Evolutionary conservation across 208 protist species (phyloP), one percentile per base, ranked within the genome.

Genomic region (Acanthamoeba sp.): DNA sequence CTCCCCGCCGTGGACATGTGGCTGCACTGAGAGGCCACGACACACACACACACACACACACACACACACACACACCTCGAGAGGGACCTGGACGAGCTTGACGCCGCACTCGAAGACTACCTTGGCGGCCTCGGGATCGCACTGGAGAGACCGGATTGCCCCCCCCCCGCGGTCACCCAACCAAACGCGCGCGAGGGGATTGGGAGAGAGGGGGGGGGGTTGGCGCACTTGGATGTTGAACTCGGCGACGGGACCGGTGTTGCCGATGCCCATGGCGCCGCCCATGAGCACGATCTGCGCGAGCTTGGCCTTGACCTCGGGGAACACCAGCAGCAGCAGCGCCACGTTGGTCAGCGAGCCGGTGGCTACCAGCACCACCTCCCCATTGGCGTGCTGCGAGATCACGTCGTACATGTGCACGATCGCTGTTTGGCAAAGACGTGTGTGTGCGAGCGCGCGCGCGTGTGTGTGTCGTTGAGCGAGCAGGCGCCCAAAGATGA

Each of bases 291-390:
- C 59, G 20, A 97, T 66, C 89, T 94, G n/a, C 7, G 91, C 36
- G 24, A 97, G 78, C 50, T 95, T 92, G 1, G n/a, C 1, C 40
- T 92, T 95, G 2, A 96, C 22, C 18, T 96, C 94, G 27, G 96
- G 96, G n/a, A 89, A 96, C 0, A 97, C 69, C 9, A 45, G 0
- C 6, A 97, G 87, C 24, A 95, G 27, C n/a, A 97, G 66, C 29
- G 95, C 96, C 20, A 93, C 88, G 87, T 97, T 97, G 18, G 96
- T 97, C n/a, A 96, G 62, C 7, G 42, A 32, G 3, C 80, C 96
- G 18, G 95, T 97, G 5, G 93, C 91, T 3, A 97, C 88, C 6
- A 97, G 93, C 9, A 84, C 91, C 20, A 96, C 90, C 4, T 32
- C n/a, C 18, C 71, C 69, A 36, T 94, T 42, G 9, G 4, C 69